phyloP scores from a whole-genome alignment of 352 stramenopile genomes.

The Plasmopara viticola region DNA sequence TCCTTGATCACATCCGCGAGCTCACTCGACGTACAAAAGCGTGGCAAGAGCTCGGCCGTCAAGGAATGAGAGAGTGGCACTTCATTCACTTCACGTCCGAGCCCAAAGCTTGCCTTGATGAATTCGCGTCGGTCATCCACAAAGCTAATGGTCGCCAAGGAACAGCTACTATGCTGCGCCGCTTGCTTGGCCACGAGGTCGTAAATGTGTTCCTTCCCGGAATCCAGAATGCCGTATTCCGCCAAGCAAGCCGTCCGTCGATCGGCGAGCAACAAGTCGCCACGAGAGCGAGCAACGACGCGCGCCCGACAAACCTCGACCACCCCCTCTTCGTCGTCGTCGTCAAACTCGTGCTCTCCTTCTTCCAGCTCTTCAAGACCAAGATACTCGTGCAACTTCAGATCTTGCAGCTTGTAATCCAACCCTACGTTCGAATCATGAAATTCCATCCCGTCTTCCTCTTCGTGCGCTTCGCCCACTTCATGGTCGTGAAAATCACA shows the following conservation, averaged over 20 bases:
- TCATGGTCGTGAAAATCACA: conserved; percentile 26
- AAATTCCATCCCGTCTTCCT: conserved; percentile 32
- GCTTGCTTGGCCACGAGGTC: conserved; percentile 53
- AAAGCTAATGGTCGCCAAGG: conserved; percentile 55
- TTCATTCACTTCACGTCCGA: conserved; percentile 26
- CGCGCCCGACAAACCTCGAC: conserved; percentile 28
- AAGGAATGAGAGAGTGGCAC: conserved; percentile 52
- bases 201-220: conserved; percentile 40
- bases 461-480: conserved; percentile 25
- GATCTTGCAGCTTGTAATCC: conserved; percentile 32
- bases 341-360: conserved; percentile 36
- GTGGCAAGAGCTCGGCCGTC: conserved; percentile 49
- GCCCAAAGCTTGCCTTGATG: conserved; percentile 47
- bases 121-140: conserved; percentile 54
- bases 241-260: conserved; percentile 32
- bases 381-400: conserved; percentile 39
- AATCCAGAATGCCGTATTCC: conserved; percentile 57
- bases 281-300: conserved; percentile 15
- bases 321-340: conserved; percentile 34
- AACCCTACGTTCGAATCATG: conserved; percentile 38
- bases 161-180: conserved; percentile 42
- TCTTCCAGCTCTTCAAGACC: conserved; percentile 33
- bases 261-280: conserved; percentile 24
- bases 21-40: conserved; percentile 14
- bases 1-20: conserved; percentile 15